A percentile compares a stretch with the other conserved stretches of the same genome.
Conservation (phyloP, 2,329 filamentous ascomycete species). For the Camptophora hylomeconis region DNA sequence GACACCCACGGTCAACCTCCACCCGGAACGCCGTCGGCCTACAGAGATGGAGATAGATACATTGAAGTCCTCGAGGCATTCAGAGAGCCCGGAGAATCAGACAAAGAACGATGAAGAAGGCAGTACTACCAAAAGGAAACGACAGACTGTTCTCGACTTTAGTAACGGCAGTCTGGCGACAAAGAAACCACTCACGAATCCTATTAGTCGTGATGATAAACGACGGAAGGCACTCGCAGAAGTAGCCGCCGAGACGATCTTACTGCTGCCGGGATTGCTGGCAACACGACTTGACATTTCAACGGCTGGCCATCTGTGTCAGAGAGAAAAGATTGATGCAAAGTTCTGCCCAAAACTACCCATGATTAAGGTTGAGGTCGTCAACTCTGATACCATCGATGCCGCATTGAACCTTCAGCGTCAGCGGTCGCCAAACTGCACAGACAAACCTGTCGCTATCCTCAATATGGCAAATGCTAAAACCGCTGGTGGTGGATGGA, state of each 20-base stretch:
- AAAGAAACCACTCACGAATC: slow-evolving; percentile 7
- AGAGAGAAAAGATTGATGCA: slow-evolving; percentile 28
- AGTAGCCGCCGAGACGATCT: slow-evolving; percentile 36
- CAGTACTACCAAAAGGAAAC: not conserved
- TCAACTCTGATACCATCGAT: slow-evolving; percentile 47
- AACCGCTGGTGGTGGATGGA: slow-evolving; percentile 50
- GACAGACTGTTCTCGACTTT: slow-evolving; percentile 3
- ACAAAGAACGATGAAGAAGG: not conserved
- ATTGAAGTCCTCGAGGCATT: slow-evolving; percentile 6
- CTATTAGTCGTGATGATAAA: slow-evolving; percentile 4
- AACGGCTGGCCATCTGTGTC: slow-evolving; percentile 26
- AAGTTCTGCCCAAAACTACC: slow-evolving; percentile 28
- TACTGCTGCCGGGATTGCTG: slow-evolving; percentile 36
- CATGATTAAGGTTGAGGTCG: slow-evolving; percentile 32
- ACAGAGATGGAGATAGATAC: slow-evolving; percentile 19
- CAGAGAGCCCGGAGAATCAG: slow-evolving; percentile 2
- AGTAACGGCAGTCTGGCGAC: slow-evolving; percentile 3
- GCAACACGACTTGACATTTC: slow-evolving; percentile 29
- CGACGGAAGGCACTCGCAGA: slow-evolving; percentile 23
- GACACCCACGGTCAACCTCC: slow-evolving; percentile 1
- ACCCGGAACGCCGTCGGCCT: slow-evolving; percentile 2
- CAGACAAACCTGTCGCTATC: slow-evolving; percentile 37
- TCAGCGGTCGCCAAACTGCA: slow-evolving; percentile 17
- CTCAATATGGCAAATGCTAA: slow-evolving; percentile 53
- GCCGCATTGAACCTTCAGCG: slow-evolving; percentile 34